Base-by-base conservation (phyloP, 1,284 basidiomycete genomes). In the Rhodotorula sp. region DNA sequence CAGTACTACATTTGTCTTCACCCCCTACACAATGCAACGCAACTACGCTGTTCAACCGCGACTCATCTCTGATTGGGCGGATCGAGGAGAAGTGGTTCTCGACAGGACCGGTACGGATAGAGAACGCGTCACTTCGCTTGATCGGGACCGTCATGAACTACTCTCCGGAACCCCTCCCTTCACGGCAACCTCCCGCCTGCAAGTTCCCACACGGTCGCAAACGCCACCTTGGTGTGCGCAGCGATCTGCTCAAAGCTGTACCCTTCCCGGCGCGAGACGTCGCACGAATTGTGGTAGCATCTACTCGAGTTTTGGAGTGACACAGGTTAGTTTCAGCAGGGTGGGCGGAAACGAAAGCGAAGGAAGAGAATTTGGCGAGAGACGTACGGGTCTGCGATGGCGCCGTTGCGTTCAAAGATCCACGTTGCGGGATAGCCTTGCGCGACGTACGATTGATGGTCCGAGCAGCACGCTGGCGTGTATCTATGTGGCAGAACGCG, bases 401-500 rank as follows among this genome's bases (percentile, higher is more conserved):
- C 75, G 0, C 80, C 80, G 60, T 80, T 80, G 2, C 81, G 69
- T 64, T 81, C 81, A 58, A 81, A 81, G 16, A 80, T 76, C 78
- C 59, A 47, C 19, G 34, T 23, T 7, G 28, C n/a, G 19, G 54
- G 18, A 28, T 64, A 43, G 7, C 26, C 52, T 15, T 28, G 6
- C 0, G 78, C 74, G 73, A 77, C 79, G 64, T 80, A 81, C 16
- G 34, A 59, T 68, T 80, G 80, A 61, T 81, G 81, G 63, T 81
- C 81, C 0, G 69, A 73, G 66, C 81, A 81, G 67, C 81, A 81
- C 0, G 80, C 80, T 0, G 77, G 68, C 1, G 74, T 76, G 49
- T 70, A 61, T 4, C 78, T 52, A 56, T 1, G 16, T 0, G 7
- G 21, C 26, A 2, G 52, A n/a, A 7, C 2, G 23, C 31, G 26